Percentiles rank a stretch among this genome's conserved stretches.
phyloP scores from a whole-genome alignment of 805 yeast species.

The Vanderwaltozyma tropicalis region DNA sequence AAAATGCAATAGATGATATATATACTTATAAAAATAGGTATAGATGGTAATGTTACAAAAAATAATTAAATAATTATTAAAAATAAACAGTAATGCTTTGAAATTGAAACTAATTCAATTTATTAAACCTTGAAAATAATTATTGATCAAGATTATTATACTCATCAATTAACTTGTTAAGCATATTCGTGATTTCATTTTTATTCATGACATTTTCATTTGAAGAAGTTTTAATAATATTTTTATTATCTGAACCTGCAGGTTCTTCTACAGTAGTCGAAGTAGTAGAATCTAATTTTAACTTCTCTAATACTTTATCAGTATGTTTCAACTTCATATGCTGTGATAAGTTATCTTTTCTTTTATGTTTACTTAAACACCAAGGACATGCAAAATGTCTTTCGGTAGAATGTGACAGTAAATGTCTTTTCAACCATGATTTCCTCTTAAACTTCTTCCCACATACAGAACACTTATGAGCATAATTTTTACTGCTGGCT shows the following conservation, averaged over 20 bases:
- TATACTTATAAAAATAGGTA: too few species aligned
- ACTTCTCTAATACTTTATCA: neutral
- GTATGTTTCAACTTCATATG: conserved; percentile 26
- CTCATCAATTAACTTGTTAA: conserved; percentile 9
- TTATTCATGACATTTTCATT: conserved; percentile 20
- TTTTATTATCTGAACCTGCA: neutral
- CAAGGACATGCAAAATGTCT: conserved; percentile 24
- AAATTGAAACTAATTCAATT: too few species aligned
- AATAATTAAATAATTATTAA: too few species aligned
- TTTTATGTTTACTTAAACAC: conserved; percentile 26
- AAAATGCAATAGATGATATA: too few species aligned
- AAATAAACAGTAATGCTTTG: too few species aligned
- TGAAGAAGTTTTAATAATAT: conserved; percentile 16
- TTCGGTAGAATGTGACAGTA: conserved; percentile 20
- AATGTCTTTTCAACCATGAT: conserved; percentile 27
- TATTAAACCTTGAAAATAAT: too few species aligned
- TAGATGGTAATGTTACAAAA: too few species aligned
- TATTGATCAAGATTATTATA: neutral
- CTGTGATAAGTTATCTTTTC: conserved; percentile 26
- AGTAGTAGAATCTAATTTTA: too few species aligned
- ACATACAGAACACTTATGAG: conserved; percentile 19
- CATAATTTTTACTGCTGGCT: neutral
- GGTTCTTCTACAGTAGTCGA: neutral
- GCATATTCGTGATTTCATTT: conserved; percentile 22
- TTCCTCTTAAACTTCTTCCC: conserved; percentile 25